A percentile compares a stretch with the other conserved stretches of the same genome.
Conservation (phyloP, 352 stramenopile species). For the Pythium chondricola region DNA sequence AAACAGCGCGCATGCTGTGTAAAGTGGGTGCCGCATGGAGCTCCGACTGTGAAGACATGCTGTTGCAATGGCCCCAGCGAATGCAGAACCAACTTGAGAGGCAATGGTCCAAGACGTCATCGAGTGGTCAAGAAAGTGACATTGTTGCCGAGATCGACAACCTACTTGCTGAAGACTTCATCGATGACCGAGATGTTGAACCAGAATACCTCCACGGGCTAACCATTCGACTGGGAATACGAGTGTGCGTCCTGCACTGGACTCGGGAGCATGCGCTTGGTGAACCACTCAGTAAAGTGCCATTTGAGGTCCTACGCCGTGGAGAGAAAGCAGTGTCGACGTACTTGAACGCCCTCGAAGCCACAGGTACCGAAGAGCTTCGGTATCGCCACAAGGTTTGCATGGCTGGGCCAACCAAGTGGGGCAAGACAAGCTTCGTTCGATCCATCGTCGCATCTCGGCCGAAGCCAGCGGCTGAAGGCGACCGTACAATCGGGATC, state of each 20-base stretch:
- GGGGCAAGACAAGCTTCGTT: constrained; percentile 24
- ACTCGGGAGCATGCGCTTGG: neutral
- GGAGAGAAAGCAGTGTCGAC: constrained; percentile 3
- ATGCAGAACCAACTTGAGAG: neutral
- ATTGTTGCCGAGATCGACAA: too few species aligned
- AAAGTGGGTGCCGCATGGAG: neutral
- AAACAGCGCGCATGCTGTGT: neutral
- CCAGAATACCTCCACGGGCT: too few species aligned
- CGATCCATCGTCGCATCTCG: constrained; percentile 10
- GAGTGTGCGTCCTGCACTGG: neutral
- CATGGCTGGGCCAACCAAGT: constrained; percentile 18
- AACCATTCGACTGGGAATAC: neutral
- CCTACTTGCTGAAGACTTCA: too few species aligned
- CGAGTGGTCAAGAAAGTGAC: neutral
- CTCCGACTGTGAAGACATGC: too few species aligned
- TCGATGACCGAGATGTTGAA: too few species aligned
- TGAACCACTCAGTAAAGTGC: neutral
- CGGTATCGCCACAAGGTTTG: constrained; percentile 17
- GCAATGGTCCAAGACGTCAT: neutral
- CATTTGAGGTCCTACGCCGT: constrained; percentile 11
- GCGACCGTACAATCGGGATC: constrained; percentile 14
- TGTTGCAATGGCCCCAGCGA: too few species aligned
- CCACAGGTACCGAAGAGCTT: neutral
- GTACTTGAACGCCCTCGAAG: constrained; percentile 3
- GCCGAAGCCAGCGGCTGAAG: neutral